Evolutionary conservation across 2,329 filamentous ascomycete genomes (phyloP).

Genomic region (Paecilomyces sp.): DNA sequence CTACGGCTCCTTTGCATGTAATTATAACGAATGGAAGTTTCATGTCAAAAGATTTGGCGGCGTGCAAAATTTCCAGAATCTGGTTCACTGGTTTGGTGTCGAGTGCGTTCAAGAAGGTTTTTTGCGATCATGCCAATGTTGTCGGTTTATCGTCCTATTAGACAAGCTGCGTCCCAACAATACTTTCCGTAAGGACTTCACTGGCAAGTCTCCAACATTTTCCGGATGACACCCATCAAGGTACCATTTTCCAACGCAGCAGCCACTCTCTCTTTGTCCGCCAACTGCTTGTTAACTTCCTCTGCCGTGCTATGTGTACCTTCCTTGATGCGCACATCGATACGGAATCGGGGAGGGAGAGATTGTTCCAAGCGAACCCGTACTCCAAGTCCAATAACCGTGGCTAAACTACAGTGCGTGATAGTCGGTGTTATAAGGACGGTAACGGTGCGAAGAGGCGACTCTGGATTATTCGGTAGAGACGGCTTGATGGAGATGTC

Average conservation of each 20-base stretch:
- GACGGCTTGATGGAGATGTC: constrained; percentile 76
- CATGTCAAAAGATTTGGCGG: not conserved
- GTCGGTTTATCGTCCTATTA: not conserved
- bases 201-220: constrained; percentile 84
- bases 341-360: constrained; percentile 80
- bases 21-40: constrained; percentile 7
- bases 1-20: constrained; percentile 11
- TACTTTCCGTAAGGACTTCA: constrained; percentile 24
- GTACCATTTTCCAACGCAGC: constrained; percentile 92
- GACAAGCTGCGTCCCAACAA: not conserved
- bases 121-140: not conserved
- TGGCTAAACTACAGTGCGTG: constrained; percentile 92
- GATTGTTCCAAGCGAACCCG: constrained; percentile 85
- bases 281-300: constrained; percentile 93
- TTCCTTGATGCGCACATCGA: constrained; percentile 91
- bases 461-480: constrained; percentile 49
- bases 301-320: constrained; percentile 93
- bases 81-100: not conserved
- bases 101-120: not conserved
- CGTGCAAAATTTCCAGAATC: not conserved
- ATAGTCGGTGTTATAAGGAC: constrained; percentile 94
- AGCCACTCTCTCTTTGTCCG: constrained; percentile 92
- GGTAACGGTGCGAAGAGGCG: constrained; percentile 64
- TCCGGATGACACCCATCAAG: constrained; percentile 77
- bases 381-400: constrained; percentile 89